A percentile compares a stretch with the other conserved stretches of the same genome.
Conservation (phyloP, 768 basidiomycete species). For the Tricholoma sp. region DNA sequence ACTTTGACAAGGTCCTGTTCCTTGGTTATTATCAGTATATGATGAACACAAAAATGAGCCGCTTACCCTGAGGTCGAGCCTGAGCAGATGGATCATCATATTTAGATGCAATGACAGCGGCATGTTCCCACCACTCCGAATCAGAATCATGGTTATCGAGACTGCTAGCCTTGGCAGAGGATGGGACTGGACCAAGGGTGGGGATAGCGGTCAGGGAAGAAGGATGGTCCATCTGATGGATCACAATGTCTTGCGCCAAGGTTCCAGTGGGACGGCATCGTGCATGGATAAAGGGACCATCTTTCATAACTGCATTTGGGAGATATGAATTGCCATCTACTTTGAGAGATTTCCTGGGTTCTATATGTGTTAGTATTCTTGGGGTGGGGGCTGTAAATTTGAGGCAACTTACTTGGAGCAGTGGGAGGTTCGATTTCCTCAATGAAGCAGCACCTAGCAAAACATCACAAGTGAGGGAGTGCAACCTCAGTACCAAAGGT, state of each 20-base stretch:
- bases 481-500: conserved; percentile 9
- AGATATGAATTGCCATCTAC: conserved; percentile 1
- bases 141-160: not conserved
- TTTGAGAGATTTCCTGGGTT: not conserved
- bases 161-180: not conserved
- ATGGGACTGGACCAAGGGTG: not conserved
- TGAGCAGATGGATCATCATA: not conserved
- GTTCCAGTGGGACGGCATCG: not conserved
- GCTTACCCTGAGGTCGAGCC: not conserved
- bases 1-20: not conserved
- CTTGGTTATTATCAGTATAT: not conserved
- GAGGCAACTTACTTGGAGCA: not conserved
- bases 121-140: not conserved
- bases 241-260: conserved; percentile 3
- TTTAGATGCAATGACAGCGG: not conserved
- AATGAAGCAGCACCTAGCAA: conserved; percentile 1
- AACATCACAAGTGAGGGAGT: conserved; percentile 9
- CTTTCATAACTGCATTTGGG: not conserved
- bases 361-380: not conserved
- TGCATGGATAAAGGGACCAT: conserved; percentile 2
- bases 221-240: not conserved
- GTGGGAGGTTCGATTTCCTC: conserved; percentile 2
- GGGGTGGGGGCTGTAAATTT: not conserved
- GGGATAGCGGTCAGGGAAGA: not conserved
- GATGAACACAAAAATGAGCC: not conserved